A percentile compares a stretch with the other conserved stretches of the same genome.
Evolutionary conservation across 306 rosid species (phyloP).

Genomic region (Senna tora): DNA sequence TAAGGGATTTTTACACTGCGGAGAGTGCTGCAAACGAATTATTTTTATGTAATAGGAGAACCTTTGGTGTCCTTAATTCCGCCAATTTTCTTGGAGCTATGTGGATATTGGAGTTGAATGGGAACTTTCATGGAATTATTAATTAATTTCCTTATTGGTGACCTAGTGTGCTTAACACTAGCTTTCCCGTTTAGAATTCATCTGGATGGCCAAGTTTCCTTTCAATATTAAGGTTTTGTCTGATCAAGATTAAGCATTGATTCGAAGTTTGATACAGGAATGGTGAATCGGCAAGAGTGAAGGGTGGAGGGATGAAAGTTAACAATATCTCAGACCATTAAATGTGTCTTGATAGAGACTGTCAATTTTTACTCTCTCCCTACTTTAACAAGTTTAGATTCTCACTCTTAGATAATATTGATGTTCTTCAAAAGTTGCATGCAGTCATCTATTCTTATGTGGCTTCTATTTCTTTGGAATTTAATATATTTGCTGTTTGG

Average conservation of each 20-base stretch:
- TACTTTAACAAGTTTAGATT: not conserved
- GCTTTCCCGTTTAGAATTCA: not conserved
- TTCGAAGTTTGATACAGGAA: not conserved
- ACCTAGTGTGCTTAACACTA: not conserved
- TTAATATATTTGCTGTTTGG: not conserved
- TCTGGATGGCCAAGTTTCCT: constrained; percentile 10
- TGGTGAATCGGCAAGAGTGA: constrained; percentile 15
- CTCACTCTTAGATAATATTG: not conserved
- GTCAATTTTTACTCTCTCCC: not conserved
- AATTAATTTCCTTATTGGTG: not conserved
- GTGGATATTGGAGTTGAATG: not conserved
- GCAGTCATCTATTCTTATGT: not conserved
- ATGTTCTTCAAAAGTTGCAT: not conserved
- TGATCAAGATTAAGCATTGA: not conserved
- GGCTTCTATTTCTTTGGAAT: not conserved
- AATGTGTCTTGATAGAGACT: not conserved
- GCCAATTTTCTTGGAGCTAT: not conserved
- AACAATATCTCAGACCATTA: not conserved
- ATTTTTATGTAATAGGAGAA: not conserved
- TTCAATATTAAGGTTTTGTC: constrained; percentile 7
- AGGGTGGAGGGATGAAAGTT: constrained; percentile 4
- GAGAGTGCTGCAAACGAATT: not conserved
- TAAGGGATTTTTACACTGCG: not conserved
- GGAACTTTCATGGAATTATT: not conserved
- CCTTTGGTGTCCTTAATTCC: not conserved